Evolutionary conservation across 192 early-diverging fungal genomes (phyloP), one percentile per base, ranked within the genome.

Genomic region (Rhizoclosmatium sp.): DNA sequence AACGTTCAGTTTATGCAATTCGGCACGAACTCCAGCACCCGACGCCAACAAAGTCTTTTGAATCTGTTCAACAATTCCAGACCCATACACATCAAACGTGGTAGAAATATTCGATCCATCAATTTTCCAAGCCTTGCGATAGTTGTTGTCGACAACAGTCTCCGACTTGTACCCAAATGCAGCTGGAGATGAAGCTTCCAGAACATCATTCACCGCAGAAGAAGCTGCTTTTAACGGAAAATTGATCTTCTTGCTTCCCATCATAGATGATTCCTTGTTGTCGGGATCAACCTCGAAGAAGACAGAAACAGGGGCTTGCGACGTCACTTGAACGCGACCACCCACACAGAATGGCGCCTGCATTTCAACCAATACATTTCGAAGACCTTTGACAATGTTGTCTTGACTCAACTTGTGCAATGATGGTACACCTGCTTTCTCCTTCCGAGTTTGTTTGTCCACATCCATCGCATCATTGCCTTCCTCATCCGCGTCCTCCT

Each of bases 1-100:
- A 59, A 75, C 72, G 41, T 78, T 78, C 16, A 78, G 44, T 42
- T 78, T 78, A 31, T 78, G 46, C 39, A 72, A 47, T 47, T 78
- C 62, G 19, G 65, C 77, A 3, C 12, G 10, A 49, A 70, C 71
- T 9, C 49, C 7, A 40, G 46, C 21, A 16, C 14, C 21, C 7
- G 7, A 10, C 49, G 19, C 9, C 77, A 59, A 58, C 5, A 49
- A 14, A 42, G 71, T 21, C 47, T 21, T 12, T 23, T 64, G 5
- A 0, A 72, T 58, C 16, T 60, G 4, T n/a, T 58, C 71, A 10
- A 72, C n/a, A 45, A 72, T 64, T 9, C 61, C 42, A 72, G 49
- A 40, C 47, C 7, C n/a, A 47, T 40, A 16, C n/a, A 51, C 21
- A 58, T 72, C 49, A 40, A 56, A 56, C 49, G 4, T 59, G 10